Evolutionary conservation across 2,329 filamentous ascomycete species (phyloP).

Genomic region (Ceratocystis alfenasii): DNA sequence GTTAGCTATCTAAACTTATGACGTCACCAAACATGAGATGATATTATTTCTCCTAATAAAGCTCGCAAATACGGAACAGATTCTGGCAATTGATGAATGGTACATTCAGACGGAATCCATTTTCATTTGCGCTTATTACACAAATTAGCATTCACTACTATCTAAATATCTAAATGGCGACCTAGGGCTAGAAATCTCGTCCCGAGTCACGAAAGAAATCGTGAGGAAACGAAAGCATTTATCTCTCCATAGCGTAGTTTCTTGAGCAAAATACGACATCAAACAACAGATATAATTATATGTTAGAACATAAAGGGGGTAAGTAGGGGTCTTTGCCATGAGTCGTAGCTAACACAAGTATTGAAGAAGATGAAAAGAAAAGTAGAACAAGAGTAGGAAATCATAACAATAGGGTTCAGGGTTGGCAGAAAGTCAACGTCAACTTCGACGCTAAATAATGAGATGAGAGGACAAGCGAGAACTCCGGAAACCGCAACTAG

Average conservation of each 20-base stretch:
- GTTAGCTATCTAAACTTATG: background rate
- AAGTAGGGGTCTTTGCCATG: background rate
- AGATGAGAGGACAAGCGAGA: background rate
- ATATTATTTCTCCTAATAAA: background rate
- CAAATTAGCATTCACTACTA: conserved; percentile 2
- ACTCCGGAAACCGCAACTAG: background rate
- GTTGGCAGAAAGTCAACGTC: background rate
- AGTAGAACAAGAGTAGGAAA: background rate
- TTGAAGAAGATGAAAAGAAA: background rate
- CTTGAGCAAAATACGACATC: no score
- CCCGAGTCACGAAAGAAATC: no score
- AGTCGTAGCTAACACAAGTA: background rate
- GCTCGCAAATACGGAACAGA: background rate
- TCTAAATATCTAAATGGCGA: conserved; percentile 11
- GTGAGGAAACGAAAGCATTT: no score
- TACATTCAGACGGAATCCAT: background rate
- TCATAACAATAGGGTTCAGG: background rate
- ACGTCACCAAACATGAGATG: background rate
- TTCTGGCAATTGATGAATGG: background rate
- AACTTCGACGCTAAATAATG: background rate
- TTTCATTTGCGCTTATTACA: background rate
- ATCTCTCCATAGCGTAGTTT: no score
- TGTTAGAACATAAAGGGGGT: background rate
- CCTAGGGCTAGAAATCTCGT: background rate
- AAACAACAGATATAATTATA: conserved; percentile 5